These are phyloP conservation scores for Carex sylvatica DNA, from an alignment of 202 grass and related monocot species.

Conservation along the genomic window DNA sequence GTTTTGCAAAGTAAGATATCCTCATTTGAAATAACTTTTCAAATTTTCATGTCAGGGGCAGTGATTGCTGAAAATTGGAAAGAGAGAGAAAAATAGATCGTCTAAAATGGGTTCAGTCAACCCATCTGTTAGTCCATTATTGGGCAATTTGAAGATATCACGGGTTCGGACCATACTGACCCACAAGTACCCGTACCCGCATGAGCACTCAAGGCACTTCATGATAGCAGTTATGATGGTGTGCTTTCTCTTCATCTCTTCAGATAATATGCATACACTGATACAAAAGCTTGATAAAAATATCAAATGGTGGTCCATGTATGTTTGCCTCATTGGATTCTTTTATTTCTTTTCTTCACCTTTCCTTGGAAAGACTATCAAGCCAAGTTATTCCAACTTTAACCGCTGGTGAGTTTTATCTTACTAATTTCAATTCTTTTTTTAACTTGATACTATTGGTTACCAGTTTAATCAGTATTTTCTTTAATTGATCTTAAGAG, in stretches of 20 bases:
- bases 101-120: conserved; percentile 58
- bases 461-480: not conserved
- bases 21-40: not conserved
- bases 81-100: not conserved
- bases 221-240: conserved; percentile 91
- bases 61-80: conserved; percentile 5
- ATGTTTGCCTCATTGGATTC: conserved; percentile 93
- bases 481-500: not conserved
- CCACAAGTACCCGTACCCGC: conserved; percentile 81
- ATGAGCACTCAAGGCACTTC: conserved; percentile 85
- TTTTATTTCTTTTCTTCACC: conserved; percentile 98
- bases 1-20: not conserved
- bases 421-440: conserved; percentile 3
- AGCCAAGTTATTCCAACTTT: conserved; percentile 94
- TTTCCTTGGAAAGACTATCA: conserved; percentile 94
- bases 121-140: conserved; percentile 56
- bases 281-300: conserved; percentile 91
- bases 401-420: conserved; percentile 63
- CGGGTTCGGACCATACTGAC: conserved; percentile 83
- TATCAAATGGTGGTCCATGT: conserved; percentile 99
- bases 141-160: conserved; percentile 66
- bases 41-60: conserved; percentile 12
- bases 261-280: conserved; percentile 93
- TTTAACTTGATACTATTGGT: not conserved
- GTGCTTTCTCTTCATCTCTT: conserved; percentile 86